Evolutionary conservation across 495 filamentous ascomycete species (phyloP).

Genomic region (Penicillium waksmanii): DNA sequence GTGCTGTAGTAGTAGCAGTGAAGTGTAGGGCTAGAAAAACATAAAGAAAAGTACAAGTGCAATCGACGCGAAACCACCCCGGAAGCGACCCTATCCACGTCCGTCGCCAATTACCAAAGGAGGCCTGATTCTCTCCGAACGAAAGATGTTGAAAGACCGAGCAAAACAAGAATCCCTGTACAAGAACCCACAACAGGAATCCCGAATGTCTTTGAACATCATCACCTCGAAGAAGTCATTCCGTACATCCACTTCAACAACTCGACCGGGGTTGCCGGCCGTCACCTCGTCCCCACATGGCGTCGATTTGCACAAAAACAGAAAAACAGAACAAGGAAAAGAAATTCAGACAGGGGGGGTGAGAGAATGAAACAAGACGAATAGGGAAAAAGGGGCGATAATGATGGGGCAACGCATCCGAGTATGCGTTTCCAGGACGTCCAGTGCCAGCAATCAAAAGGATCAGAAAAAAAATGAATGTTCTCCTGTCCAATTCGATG

Average conservation of each 20-base stretch:
- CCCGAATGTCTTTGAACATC: conserved; percentile 15
- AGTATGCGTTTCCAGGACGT: conserved; percentile 29
- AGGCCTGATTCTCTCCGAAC: conserved; percentile 16
- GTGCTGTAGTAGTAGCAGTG: conserved; percentile 5
- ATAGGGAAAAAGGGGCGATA: not conserved
- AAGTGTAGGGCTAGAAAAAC: conserved; percentile 18
- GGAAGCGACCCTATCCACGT: conserved; percentile 57
- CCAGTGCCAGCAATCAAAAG: conserved; percentile 27
- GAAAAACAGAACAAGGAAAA: conserved; percentile 24
- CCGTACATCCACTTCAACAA: conserved; percentile 11
- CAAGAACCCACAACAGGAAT: conserved; percentile 15
- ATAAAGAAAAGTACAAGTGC: conserved; percentile 30
- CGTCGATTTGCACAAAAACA: conserved; percentile 32
- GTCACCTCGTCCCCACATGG: conserved; percentile 34
- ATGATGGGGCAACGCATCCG: conserved; percentile 24
- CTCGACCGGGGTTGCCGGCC: conserved; percentile 17
- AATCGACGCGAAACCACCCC: conserved; percentile 55
- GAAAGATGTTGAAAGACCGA: conserved; percentile 3
- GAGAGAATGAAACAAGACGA: conserved; percentile 11
- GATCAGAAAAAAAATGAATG: conserved; percentile 16
- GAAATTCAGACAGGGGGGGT: conserved; percentile 15
- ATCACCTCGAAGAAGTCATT: conserved; percentile 11
- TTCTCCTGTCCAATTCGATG: conserved; percentile 29
- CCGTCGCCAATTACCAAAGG: conserved; percentile 49
- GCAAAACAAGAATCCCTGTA: conserved; percentile 17